Base-by-base conservation (phyloP, 2,329 filamentous ascomycete genomes). In the Nothopassalora personata region DNA sequence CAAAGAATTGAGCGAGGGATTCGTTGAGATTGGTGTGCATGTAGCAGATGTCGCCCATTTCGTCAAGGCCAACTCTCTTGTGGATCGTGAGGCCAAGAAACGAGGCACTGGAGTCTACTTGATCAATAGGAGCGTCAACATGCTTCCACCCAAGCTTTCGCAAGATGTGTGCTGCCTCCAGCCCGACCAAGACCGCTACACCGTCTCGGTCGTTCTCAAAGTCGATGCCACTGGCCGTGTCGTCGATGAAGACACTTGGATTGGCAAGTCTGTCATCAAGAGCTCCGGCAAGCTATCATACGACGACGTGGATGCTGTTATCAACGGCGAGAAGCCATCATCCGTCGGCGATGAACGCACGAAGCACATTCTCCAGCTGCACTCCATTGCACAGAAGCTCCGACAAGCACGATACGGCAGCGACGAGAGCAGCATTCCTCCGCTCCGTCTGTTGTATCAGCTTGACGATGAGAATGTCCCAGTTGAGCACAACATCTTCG, bases 401-500 rank as follows among this genome's bases (percentile, higher is more conserved):
- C 88, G 91, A 47, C 90, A 97, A 76, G 81, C 85, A 53, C 89
- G 94, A 60, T 88, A 97, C 60, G 90, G 89, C 58, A 72, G 70
- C 28, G 87, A 91, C 54, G 88, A 89, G 36, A 86, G 89, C 64
- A 86, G 89, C 11, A 89, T 96, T 68, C 89, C 92, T 34, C 87
- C 93, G 45, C 84, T 99, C 54, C 89, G 94, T 58, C 83, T 99
- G 50, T 80, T 97, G 62, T 91, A 96, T 75, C 92, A 96, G 76
- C 83, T 97, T 45, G 94, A 99, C 67, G 94, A 99, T 68, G 94
- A 99, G 80, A 97, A 97, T 74, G 91, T 97, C 55, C 94, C 93
- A 2, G 92, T 97, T 45, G 91, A 96, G 77, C 86, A 91, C 73
- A 99, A 97, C 77, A 89, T 99, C 64, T 99, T 97, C 71, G 88